A percentile compares a stretch with the other conserved stretches of the same genome.
phyloP scores from a whole-genome alignment of 1,284 basidiomycete species.

The Trichosporon sp. region DNA sequence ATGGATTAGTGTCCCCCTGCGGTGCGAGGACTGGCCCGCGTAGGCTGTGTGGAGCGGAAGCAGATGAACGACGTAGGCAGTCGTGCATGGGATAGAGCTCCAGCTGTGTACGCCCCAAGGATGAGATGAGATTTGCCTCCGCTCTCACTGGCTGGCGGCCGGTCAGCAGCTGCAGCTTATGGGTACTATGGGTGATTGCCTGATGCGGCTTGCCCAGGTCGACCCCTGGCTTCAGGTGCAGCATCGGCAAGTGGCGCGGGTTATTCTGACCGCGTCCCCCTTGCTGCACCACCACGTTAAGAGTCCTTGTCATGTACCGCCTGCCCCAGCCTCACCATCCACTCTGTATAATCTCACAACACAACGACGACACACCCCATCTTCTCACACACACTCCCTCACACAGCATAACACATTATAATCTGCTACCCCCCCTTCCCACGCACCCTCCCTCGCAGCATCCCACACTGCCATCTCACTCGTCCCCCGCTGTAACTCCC shows the following conservation, averaged over 20 bases:
- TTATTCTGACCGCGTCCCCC: constrained; percentile 10
- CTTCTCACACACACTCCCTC: background rate
- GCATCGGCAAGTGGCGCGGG: constrained; percentile 10
- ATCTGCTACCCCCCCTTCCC: background rate
- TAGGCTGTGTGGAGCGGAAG: background rate
- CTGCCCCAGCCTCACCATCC: background rate
- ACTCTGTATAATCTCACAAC: background rate
- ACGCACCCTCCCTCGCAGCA: background rate
- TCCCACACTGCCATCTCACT: background rate
- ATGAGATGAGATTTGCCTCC: constrained; percentile 4
- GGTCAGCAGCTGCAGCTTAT: background rate
- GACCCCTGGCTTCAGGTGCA: background rate
- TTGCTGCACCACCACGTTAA: background rate
- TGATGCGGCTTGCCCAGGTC: background rate
- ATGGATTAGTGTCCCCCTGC: background rate
- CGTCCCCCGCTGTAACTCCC: constrained; percentile 9
- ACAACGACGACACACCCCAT: background rate
- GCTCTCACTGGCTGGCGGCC: background rate
- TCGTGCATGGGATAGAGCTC: background rate
- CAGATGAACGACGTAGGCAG: background rate
- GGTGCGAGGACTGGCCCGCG: background rate
- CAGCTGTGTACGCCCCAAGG: background rate
- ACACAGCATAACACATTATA: background rate
- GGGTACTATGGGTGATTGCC: background rate
- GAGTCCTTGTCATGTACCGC: background rate